Percentiles rank a stretch among this genome's conserved stretches.
Evolutionary conservation across 768 basidiomycete species (phyloP).

Genomic region (Hysterangium stoloniferum): DNA sequence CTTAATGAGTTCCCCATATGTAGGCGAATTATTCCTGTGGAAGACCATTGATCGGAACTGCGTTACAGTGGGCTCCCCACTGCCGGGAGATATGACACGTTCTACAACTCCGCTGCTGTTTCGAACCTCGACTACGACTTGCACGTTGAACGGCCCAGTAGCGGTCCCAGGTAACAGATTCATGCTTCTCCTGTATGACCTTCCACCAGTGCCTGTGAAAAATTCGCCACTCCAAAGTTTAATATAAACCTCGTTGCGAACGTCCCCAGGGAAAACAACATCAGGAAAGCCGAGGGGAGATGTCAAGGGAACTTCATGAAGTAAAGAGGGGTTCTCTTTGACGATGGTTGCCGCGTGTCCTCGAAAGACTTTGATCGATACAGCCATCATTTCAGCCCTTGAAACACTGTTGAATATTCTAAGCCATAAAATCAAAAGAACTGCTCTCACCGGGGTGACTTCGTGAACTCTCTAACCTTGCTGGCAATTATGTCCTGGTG

Average conservation of each 20-base stretch:
- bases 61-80: constrained; percentile 73
- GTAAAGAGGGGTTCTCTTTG: constrained; percentile 74
- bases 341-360: constrained; percentile 73
- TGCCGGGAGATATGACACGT: constrained; percentile 70
- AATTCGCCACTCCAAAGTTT: constrained; percentile 96
- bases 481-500: constrained; percentile 90
- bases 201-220: constrained; percentile 36
- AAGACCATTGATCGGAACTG: constrained; percentile 91
- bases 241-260: constrained; percentile 93
- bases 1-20: constrained; percentile 91
- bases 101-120: constrained; percentile 67
- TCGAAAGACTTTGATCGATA: constrained; percentile 79
- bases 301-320: constrained; percentile 77
- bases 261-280: constrained; percentile 87
- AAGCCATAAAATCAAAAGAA: constrained; percentile 1
- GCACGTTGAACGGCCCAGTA: constrained; percentile 58
- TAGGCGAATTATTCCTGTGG: constrained; percentile 78
- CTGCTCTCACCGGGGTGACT: constrained; percentile 59
- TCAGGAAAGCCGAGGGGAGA: constrained; percentile 91
- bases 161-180: constrained; percentile 40
- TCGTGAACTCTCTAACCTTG: constrained; percentile 73
- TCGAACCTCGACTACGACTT: constrained; percentile 86
- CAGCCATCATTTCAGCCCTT: constrained; percentile 82
- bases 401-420: not conserved
- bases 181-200: constrained; percentile 8